These are phyloP conservation scores for Umbilicaria muhlenbergii DNA, from an alignment of 495 filamentous ascomycete genomes.

Conservation along the genomic window DNA sequence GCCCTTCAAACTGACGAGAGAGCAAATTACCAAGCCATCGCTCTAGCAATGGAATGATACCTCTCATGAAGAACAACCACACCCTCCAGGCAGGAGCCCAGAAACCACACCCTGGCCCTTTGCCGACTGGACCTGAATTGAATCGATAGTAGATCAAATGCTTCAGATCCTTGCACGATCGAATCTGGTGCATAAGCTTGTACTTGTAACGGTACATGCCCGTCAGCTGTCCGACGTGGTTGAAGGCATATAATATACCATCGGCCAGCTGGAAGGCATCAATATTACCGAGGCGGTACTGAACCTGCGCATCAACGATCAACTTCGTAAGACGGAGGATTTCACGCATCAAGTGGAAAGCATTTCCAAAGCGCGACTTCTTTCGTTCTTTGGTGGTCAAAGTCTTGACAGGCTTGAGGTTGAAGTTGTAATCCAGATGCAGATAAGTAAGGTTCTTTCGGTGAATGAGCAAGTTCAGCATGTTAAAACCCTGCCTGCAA, in stretches of 20 bases:
- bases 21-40: slow-evolving; percentile 96
- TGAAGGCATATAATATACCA: slow-evolving; percentile 97
- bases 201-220: slow-evolving; percentile 99
- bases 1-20: slow-evolving; percentile 94
- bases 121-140: slow-evolving; percentile 94
- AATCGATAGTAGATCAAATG: slow-evolving; percentile 99
- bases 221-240: slow-evolving; percentile 96
- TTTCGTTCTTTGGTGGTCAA: slow-evolving; percentile 98
- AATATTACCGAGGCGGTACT: slow-evolving; percentile 95
- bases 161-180: slow-evolving; percentile 97
- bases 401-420: slow-evolving; percentile 97
- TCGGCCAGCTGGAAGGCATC: slow-evolving; percentile 98
- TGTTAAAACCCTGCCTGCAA: slow-evolving; percentile 97
- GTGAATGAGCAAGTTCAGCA: slow-evolving; percentile 96
- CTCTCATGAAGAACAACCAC: slow-evolving; percentile 99
- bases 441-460: slow-evolving; percentile 98
- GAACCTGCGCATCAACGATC: slow-evolving; percentile 96
- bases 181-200: slow-evolving; percentile 99
- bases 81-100: slow-evolving; percentile 99
- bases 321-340: slow-evolving; percentile 96
- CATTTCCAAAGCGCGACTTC: slow-evolving; percentile 98
- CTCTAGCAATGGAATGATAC: slow-evolving; percentile 92
- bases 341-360: slow-evolving; percentile 98
- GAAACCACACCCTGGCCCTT: slow-evolving; percentile 96
- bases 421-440: slow-evolving; percentile 99